Conservation (phyloP, 2,329 filamentous ascomycete species). For the Penicillium concentricum region DNA sequence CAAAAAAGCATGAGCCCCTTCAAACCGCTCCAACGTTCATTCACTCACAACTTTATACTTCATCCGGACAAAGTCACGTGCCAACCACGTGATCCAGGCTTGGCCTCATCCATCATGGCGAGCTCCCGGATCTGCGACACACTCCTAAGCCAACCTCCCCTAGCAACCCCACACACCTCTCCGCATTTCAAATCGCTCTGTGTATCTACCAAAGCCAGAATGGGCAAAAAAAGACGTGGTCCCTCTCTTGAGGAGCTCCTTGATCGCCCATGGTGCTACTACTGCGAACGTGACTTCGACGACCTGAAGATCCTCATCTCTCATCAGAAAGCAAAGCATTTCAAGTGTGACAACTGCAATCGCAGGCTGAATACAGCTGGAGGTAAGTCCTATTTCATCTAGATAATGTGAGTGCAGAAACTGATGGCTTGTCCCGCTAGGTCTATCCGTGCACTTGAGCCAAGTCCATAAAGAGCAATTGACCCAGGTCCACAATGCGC, state of each 20-base stretch:
- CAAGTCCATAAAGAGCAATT: slow-evolving; percentile 97
- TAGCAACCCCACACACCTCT: background rate
- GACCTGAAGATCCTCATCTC: slow-evolving; percentile 94
- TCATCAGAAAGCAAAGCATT: slow-evolving; percentile 99
- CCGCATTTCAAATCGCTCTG: background rate
- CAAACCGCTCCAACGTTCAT: background rate
- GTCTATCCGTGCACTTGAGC: slow-evolving; percentile 94
- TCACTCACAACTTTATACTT: background rate
- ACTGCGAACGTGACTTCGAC: slow-evolving; percentile 98
- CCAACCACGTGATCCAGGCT: background rate
- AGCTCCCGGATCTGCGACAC: background rate
- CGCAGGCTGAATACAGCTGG: slow-evolving; percentile 90
- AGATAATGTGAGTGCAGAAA: background rate
- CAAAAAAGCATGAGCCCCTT: background rate
- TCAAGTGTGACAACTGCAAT: slow-evolving; percentile 91
- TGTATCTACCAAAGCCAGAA: slow-evolving; percentile 39
- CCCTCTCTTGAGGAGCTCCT: slow-evolving; percentile 87
- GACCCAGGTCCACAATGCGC: slow-evolving; percentile 83
- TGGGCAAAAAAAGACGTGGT: slow-evolving; percentile 89
- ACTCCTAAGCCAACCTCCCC: background rate
- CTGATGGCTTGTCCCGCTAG: slow-evolving; percentile 46
- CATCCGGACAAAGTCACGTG: background rate
- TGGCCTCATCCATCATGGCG: background rate
- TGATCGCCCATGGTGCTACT: slow-evolving; percentile 92
- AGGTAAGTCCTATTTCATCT: slow-evolving; percentile 61